Base-by-base conservation (phyloP, 352 stramenopile species). In the Phytophthora boehmeriae region DNA sequence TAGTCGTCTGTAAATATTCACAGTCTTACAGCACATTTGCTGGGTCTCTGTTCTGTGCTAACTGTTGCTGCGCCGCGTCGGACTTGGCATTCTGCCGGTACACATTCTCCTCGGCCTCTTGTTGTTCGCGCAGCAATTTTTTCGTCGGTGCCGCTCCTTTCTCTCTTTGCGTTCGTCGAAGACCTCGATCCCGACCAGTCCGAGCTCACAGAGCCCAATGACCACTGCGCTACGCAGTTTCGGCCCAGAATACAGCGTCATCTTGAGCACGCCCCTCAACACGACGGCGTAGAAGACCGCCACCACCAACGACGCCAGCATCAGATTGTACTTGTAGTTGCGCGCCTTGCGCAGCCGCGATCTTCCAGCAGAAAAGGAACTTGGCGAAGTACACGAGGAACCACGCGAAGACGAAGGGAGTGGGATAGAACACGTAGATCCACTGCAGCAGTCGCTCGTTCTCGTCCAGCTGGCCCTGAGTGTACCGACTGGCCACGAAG, bases 241-340 rank as follows among this genome's bases (percentile, higher is more conserved):
- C 9, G 83, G 75, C 2, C 83, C 83, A 10, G 76, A 69, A 47
- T 85, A 80, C 2, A 88, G 48, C 32, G 74, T 72, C 75, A 92
- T 87, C 48, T 81, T 78, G 43, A 92, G 77, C 51, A 80, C 67
- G 1, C 72, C 48, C 39, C 76, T 76, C 41, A 92, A 71, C 22
- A 90, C 59, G 11, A 71, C 13, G n/a, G 56, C 75, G 59, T 92
- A 92, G 52, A 83, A 60, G 11, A 80, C 38, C 9, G 80, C 76
- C 13, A 78, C 61, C 16, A 82, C 58, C 28, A 92, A 66, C 8
- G 79, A 87, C 25, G 73, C 68, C 53, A 89, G 70, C 66, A 92
- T 80, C 46, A 92, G 65, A 56, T 92, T 92, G 77, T 92, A 92
- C 58, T 88, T 88, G 74, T 89, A 92, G 66, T 92, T 89, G 47